A percentile compares a stretch with the other conserved stretches of the same genome.
These are phyloP conservation scores for Fusarium cicatricum DNA, from an alignment of 2,329 filamentous ascomycete genomes.

Conservation along the genomic window DNA sequence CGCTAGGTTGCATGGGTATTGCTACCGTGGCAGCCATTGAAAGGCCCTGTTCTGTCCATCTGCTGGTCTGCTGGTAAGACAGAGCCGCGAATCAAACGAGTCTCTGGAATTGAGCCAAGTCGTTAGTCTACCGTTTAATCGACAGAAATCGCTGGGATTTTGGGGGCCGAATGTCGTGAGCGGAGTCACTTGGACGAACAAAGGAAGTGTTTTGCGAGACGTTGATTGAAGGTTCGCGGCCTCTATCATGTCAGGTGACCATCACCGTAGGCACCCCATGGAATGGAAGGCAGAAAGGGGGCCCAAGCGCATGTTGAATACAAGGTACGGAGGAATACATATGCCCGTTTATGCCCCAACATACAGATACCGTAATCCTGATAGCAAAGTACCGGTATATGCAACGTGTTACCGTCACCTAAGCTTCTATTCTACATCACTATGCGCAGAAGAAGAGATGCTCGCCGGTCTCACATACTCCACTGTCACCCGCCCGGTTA, in stretches of 20 bases:
- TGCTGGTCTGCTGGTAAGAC: slow-evolving; percentile 23
- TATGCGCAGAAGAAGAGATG: too few species aligned
- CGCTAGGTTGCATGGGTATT: slow-evolving; percentile 34
- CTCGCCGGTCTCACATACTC: too few species aligned
- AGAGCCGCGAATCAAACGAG: slow-evolving; percentile 38
- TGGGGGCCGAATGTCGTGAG: slow-evolving; percentile 32
- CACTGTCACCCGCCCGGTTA: too few species aligned
- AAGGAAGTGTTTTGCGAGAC: neutral
- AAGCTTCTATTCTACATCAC: too few species aligned
- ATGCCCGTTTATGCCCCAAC: too few species aligned
- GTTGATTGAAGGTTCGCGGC: slow-evolving; percentile 2
- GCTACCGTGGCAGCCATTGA: slow-evolving; percentile 35
- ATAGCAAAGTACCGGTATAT: too few species aligned
- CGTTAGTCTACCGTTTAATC: too few species aligned
- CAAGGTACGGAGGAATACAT: too few species aligned
- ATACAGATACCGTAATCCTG: too few species aligned
- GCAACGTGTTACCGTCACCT: too few species aligned
- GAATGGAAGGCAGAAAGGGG: too few species aligned
- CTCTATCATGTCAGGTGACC: slow-evolving; percentile 15
- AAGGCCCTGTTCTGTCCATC: slow-evolving; percentile 25
- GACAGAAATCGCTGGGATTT: slow-evolving; percentile 23
- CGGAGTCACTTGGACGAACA: slow-evolving; percentile 10
- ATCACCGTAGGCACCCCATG: neutral
- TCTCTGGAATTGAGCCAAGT: slow-evolving; percentile 21
- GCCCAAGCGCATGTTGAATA: too few species aligned